Conservation (phyloP, 192 early-diverging fungal species). For the Coemansia aciculifera region DNA sequence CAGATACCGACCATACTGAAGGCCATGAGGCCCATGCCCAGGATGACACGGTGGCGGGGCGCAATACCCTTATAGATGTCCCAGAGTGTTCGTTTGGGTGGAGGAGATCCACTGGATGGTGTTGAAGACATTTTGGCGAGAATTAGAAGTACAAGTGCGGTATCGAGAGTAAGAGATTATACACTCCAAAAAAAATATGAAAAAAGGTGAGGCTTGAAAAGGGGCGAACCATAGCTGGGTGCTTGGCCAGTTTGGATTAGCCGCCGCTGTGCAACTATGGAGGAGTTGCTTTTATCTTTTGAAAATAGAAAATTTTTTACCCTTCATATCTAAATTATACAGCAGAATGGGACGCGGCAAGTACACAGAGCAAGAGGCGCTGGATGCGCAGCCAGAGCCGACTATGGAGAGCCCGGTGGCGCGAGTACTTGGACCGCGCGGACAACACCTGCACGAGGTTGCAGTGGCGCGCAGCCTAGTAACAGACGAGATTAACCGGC, state of each 20-base stretch:
- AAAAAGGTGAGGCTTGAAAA: too few relatives aligned
- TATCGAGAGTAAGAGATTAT: not conserved
- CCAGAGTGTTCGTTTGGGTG: conserved; percentile 38
- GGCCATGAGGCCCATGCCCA: conserved; percentile 55
- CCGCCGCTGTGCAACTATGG: too few relatives aligned
- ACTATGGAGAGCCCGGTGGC: conserved; percentile 51
- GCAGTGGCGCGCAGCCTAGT: conserved; percentile 50
- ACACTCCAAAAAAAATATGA: too few relatives aligned
- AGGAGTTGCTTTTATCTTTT: too few relatives aligned
- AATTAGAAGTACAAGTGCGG: too few relatives aligned
- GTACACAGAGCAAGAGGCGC: conserved; percentile 48
- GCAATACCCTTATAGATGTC: conserved; percentile 46
- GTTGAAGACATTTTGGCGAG: not conserved
- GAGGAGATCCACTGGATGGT: conserved; percentile 1
- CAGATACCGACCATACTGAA: conserved; percentile 52
- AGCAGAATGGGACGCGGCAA: conserved; percentile 47
- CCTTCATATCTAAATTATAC: not conserved
- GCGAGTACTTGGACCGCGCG: conserved; percentile 64
- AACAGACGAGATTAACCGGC: conserved; percentile 28
- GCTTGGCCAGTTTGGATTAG: too few relatives aligned
- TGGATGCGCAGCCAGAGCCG: conserved; percentile 36
- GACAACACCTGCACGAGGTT: conserved; percentile 74
- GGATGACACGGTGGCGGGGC: conserved; percentile 48
- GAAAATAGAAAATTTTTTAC: not conserved
- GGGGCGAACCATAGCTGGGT: too few relatives aligned